Evolutionary conservation across 805 yeast genomes (phyloP).

Genomic region (Monosporozyma servazzii): DNA sequence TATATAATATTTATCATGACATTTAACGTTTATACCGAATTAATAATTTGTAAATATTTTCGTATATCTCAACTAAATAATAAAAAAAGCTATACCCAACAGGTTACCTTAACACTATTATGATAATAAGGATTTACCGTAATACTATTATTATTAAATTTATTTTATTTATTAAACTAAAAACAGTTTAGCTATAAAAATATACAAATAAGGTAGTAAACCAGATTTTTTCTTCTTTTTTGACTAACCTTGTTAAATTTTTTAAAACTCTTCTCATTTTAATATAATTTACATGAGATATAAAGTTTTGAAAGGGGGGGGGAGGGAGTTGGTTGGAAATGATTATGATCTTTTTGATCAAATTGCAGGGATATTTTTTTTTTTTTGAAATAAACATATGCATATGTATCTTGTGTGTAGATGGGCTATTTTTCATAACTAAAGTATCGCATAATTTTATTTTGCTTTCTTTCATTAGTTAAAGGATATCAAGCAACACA

Average conservation of each 20-base stretch:
- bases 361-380: background rate
- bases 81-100: too few species aligned
- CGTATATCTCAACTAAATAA: too few species aligned
- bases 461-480: too few species aligned
- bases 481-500: too few species aligned
- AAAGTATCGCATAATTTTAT: too few species aligned
- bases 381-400: background rate
- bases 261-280: background rate
- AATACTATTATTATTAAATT: background rate
- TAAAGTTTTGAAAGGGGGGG: background rate
- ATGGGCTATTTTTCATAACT: background rate
- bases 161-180: conserved; percentile 1
- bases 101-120: too few species aligned
- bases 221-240: too few species aligned
- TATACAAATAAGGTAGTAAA: background rate
- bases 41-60: too few species aligned
- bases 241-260: background rate
- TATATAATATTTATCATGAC: background rate
- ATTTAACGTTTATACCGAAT: too few species aligned
- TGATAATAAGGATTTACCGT: background rate
- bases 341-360: background rate
- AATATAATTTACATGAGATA: background rate
- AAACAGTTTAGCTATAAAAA: conserved; percentile 1
- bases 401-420: background rate
- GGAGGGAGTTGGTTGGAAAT: background rate